These are phyloP conservation scores for Nicotiana undulata DNA, from an alignment of 257 asterid genomes.

Conservation along the genomic window DNA sequence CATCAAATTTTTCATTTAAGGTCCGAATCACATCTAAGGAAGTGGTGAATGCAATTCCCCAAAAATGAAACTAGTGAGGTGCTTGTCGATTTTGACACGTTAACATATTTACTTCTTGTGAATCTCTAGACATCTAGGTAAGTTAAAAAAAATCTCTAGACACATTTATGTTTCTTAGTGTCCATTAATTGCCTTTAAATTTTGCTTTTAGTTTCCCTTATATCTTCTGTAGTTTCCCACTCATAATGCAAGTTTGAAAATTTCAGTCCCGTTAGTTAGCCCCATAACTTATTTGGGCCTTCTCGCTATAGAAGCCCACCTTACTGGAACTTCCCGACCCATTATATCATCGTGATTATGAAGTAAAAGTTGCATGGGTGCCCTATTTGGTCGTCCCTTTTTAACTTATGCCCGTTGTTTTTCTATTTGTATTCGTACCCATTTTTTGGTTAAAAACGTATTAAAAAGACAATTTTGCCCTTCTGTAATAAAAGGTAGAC, in stretches of 20 bases:
- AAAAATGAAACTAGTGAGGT: constrained; percentile 10
- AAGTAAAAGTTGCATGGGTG: too few species aligned
- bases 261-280: neutral
- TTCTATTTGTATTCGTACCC: too few species aligned
- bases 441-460: too few species aligned
- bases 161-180: neutral
- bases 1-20: too few species aligned
- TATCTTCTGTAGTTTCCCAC: neutral
- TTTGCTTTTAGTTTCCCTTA: neutral
- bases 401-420: too few species aligned
- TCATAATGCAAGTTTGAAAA: too few species aligned
- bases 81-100: constrained; percentile 12
- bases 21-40: too few species aligned
- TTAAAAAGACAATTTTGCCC: too few species aligned
- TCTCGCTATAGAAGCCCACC: neutral
- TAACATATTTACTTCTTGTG: constrained; percentile 3
- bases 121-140: constrained; percentile 14
- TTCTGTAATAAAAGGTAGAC: too few species aligned
- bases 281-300: neutral
- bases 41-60: too few species aligned
- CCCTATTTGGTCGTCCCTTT: too few species aligned
- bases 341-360: neutral
- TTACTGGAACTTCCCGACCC: neutral
- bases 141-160: neutral
- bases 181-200: neutral